A percentile compares a stretch with the other conserved stretches of the same genome.
Evolutionary conservation across 2,329 filamentous ascomycete genomes (phyloP).

Genomic region (Aspergillus sp.): DNA sequence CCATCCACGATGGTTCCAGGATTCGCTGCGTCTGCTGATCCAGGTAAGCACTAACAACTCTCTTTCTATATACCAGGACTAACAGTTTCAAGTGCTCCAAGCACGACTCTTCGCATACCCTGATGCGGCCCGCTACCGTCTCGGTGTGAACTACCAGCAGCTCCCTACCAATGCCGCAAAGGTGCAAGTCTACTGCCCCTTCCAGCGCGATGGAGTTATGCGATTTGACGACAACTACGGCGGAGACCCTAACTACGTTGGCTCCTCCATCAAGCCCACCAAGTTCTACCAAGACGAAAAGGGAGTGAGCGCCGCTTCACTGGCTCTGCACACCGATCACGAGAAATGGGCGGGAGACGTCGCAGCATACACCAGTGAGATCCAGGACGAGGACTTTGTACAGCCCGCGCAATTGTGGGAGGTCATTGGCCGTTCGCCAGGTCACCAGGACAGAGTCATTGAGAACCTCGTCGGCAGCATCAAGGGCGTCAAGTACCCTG

Average conservation of each 20-base stretch:
- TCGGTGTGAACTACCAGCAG: conserved; percentile 45
- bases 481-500: conserved; percentile 19
- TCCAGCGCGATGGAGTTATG: not conserved
- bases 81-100: conserved; percentile 50
- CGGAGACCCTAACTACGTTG: conserved; percentile 53
- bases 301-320: not conserved
- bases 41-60: conserved; percentile 35
- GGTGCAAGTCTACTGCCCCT: not conserved
- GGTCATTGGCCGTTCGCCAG: conserved; percentile 30
- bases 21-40: conserved; percentile 62
- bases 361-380: conserved; percentile 17
- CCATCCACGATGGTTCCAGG: conserved; percentile 66
- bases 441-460: conserved; percentile 34
- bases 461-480: conserved; percentile 17
- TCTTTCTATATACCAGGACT: not conserved
- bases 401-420: conserved; percentile 33
- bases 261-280: conserved; percentile 28
- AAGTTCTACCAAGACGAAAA: conserved; percentile 27
- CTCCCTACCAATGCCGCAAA: conserved; percentile 39
- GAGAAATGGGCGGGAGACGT: conserved; percentile 27
- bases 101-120: conserved; percentile 62
- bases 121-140: conserved; percentile 49
- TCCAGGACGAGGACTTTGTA: conserved; percentile 29
- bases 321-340: not conserved
- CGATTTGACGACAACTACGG: not conserved